phyloP scores from a whole-genome alignment of 2,329 filamentous ascomycete genomes.

The Aspergillus bombycis region DNA sequence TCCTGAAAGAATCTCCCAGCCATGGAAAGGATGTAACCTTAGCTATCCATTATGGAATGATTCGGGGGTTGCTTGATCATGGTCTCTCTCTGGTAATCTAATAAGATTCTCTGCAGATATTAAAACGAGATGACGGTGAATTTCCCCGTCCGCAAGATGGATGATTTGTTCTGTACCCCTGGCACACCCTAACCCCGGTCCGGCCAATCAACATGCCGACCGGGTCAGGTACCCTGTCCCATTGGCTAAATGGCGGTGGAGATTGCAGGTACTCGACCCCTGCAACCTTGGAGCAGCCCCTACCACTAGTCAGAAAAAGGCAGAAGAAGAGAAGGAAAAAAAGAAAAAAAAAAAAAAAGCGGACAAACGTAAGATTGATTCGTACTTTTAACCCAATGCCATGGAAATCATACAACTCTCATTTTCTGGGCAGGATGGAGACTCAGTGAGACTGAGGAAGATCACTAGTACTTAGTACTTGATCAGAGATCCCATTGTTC shows the following conservation, averaged over 20 bases:
- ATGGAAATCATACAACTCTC: neutral
- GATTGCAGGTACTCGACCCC: neutral
- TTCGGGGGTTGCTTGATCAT: neutral
- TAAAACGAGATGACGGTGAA: neutral
- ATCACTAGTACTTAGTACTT: too few relatives aligned
- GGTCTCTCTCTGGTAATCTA: neutral
- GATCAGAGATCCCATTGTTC: neutral
- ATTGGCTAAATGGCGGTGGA: neutral
- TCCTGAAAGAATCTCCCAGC: slow-evolving; percentile 8
- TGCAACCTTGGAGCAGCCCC: neutral
- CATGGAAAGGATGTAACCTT: neutral
- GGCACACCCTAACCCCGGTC: neutral
- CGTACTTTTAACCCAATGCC: neutral
- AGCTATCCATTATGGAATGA: neutral
- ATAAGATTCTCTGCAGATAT: neutral
- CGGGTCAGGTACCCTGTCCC: neutral
- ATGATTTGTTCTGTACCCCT: neutral
- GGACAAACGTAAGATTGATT: neutral
- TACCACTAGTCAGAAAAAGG: neutral
- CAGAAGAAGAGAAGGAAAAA: neutral
- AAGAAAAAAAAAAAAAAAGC: slow-evolving; percentile 7
- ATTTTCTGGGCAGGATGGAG: neutral
- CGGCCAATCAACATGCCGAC: neutral
- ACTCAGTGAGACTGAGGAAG: too few relatives aligned
- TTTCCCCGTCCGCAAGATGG: neutral